Base-by-base conservation (phyloP, 2,329 filamentous ascomycete genomes). In the Ilyonectria destructans region DNA sequence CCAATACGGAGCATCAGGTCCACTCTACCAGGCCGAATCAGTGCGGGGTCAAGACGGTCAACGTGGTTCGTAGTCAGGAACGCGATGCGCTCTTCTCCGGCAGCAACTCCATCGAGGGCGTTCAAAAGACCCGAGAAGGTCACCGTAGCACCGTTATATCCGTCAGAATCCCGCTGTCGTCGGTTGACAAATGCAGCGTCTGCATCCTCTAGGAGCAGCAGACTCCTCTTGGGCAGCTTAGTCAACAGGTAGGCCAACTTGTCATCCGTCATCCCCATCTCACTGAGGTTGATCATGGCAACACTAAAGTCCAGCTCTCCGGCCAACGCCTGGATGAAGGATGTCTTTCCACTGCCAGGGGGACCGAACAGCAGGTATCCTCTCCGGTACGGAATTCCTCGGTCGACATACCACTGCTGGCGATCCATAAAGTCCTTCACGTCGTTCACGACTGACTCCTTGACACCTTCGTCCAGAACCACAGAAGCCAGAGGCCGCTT, bases 41-140 rank as follows among this genome's bases (percentile, higher is more conserved):
- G 83, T 4, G 96, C 96, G 68, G 94, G 92, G 77, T 98, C 95
- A 2, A 98, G 87, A 46, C 94, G 89, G 72, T 98, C 95, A 43
- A 97, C 90, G 77, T 98, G 94, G 77, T 99, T 99, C 21, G 96
- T 97, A 2, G 96, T 99, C 70, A 97, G 86, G 81, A 99, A 97
- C 1, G 97, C 91, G 69, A 99, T 93, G 60, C 96, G 90, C 83
- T 98, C 96, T 79, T 98, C 96, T 13, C 95, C 94, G 58, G 95
- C 97, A 7, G 95, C 95, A n/a, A 98, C 90, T 1, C 96, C 96
- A 71, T 99, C 96, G 15, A 96, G 81, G 0, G 93, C 92, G 76
- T 95, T 95, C 43, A 98, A 84, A 21, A 98, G 84, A 0, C 96
- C 96, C 0, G 96, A 98, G 77, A 98, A 98, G 0, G 96, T 99